Conservation (phyloP, 164 flowering plant species). For the Magnolia changhungtana region DNA sequence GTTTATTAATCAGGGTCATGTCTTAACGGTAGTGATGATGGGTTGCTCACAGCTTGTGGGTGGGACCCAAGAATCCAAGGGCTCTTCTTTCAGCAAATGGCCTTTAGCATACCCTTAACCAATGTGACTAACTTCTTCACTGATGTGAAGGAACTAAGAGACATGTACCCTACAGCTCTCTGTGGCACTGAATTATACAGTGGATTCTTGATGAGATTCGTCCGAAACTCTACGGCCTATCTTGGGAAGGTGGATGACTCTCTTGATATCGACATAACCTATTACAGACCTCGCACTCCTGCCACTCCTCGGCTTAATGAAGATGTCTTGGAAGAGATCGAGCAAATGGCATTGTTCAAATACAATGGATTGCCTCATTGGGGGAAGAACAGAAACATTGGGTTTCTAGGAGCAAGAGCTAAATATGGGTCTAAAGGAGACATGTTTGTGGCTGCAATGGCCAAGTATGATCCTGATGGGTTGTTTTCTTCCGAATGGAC, state of each 20-base stretch:
- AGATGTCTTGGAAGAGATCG: slow-evolving; percentile 14
- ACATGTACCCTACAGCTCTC: too few species aligned
- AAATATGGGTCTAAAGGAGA: too few species aligned
- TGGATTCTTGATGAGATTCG: too few species aligned
- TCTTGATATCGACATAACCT: too few species aligned
- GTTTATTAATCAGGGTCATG: slow-evolving; percentile 3
- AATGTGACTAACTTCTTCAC: not conserved
- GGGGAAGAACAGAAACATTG: slow-evolving; percentile 17
- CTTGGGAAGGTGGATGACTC: too few species aligned
- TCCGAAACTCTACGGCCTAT: too few species aligned
- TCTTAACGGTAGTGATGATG: slow-evolving; percentile 2
- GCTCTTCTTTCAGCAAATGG: slow-evolving; percentile 5
- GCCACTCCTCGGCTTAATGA: slow-evolving; percentile 7
- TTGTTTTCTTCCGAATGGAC: too few species aligned
- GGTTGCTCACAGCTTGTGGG: slow-evolving; percentile 2
- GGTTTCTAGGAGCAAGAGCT: slow-evolving; percentile 2
- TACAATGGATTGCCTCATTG: slow-evolving; percentile 12
- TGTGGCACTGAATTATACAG: too few species aligned
- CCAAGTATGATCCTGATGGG: too few species aligned
- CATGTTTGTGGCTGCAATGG: too few species aligned
- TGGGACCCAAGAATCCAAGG: slow-evolving; percentile 10
- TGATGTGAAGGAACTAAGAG: not conserved
- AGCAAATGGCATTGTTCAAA: slow-evolving; percentile 16
- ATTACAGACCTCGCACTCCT: too few species aligned
- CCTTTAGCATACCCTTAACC: slow-evolving; percentile 9